Evolutionary conservation across 257 asterid genomes (phyloP), one percentile per base, ranked within the genome.

Genomic region (Oldenlandia corymbosa): DNA sequence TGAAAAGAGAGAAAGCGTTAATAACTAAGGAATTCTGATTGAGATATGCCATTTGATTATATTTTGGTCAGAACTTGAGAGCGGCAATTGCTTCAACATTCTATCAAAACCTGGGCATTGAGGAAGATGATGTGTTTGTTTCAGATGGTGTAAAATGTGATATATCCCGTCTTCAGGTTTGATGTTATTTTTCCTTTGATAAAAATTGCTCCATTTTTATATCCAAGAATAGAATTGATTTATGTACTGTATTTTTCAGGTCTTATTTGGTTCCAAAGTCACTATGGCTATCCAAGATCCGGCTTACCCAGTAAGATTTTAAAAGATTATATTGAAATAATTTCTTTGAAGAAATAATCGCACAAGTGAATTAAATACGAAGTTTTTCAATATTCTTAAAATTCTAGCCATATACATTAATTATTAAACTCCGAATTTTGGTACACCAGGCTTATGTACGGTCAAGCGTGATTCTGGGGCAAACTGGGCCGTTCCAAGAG

Each of bases 111-210:
- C 90, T 87, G 72, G 99, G 95, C 68, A 76, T 90, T 49, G 95
- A 84, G 65, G 94, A 77, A 78, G 87, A 82, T 70, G 99, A 93
- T 81, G 83, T 93, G 64, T 93, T 93, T 63, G 97, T 90, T 43
- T 93, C 99, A 18, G 96, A 93, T 81, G 99, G 99, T 46, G 99
- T 97, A 48, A 93, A 93, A 76, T 87, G 99, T 76, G 97, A 93
- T 76, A 90, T 93, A 79, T 93, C 97, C 62, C 90, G 95, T 70
- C 90, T 90, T 65, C 96, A 93, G 95, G 97, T 93, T 60, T 65
- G 68, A 20, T 53, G 53, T 71, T 50, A 45, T 48, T 45, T 34
- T 34, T 34, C 9, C 49, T 23, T 31, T 46, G 37, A 23, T 50
- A 63, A 24, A 21, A 21, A 61, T 3, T 62, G 5, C 34, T 42